Percentiles rank a stretch among this genome's conserved stretches.
Conservation (phyloP, 164 flowering plant genomes). For the Magnolia officinalis region DNA sequence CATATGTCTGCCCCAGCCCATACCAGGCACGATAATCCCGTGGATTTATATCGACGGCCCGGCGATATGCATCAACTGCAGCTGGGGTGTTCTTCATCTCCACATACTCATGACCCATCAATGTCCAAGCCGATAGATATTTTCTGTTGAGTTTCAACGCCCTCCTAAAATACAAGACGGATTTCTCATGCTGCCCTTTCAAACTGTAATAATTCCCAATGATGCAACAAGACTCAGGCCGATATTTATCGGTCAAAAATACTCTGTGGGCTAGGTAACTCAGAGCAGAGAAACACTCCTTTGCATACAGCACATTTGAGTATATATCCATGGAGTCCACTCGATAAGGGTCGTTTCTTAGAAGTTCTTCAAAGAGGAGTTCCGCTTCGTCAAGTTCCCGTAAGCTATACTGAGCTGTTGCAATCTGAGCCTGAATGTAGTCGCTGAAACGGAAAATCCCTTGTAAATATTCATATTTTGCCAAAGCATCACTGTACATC, state of each 20-base stretch:
- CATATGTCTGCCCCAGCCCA: constrained; percentile 97
- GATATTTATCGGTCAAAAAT: constrained; percentile 81
- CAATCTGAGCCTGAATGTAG: constrained; percentile 86
- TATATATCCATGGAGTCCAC: constrained; percentile 96
- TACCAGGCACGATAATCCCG: constrained; percentile 99
- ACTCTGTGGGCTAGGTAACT: constrained; percentile 94
- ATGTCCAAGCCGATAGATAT: constrained; percentile 94
- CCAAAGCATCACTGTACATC: constrained; percentile 71
- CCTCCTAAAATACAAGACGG: constrained; percentile 86
- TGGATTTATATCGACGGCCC: constrained; percentile 91
- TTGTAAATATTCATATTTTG: constrained; percentile 69
- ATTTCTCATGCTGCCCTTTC: constrained; percentile 93
- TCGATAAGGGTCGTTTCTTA: constrained; percentile 79
- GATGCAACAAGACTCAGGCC: constrained; percentile 97
- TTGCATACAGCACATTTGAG: constrained; percentile 96
- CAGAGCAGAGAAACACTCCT: constrained; percentile 75
- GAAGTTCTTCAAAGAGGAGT: constrained; percentile 82
- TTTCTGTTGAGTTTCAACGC: constrained; percentile 84
- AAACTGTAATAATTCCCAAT: constrained; percentile 96
- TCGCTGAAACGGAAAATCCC: constrained; percentile 72
- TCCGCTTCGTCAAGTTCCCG: constrained; percentile 93
- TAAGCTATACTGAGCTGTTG: constrained; percentile 79
- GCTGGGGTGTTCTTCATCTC: constrained; percentile 98
- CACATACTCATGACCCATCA: constrained; percentile 98
- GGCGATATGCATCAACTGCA: constrained; percentile 87